A percentile compares a stretch with the other conserved stretches of the same genome.
These are phyloP conservation scores for Ophiorrhiza pumila DNA, from an alignment of 257 asterid species.

Conservation along the genomic window DNA sequence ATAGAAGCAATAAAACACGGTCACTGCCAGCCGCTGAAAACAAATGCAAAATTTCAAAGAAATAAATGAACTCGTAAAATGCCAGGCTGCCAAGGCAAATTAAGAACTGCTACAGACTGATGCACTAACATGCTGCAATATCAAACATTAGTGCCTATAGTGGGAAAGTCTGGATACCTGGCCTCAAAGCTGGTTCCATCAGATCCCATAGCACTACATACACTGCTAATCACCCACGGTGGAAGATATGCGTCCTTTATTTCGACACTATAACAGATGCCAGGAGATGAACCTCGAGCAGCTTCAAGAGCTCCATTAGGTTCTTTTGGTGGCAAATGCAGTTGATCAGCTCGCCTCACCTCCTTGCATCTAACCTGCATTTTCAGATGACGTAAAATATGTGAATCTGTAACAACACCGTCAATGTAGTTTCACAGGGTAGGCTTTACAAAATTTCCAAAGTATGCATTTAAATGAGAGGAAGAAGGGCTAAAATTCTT, in stretches of 20 bases:
- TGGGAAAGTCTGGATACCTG: conserved; percentile 44
- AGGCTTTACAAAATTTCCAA: not conserved
- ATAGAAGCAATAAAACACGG: not conserved
- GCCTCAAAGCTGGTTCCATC: conserved; percentile 65
- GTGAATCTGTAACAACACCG: conserved; percentile 1
- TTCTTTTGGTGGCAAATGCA: conserved; percentile 42
- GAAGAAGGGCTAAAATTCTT: not conserved
- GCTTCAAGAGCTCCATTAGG: conserved; percentile 34
- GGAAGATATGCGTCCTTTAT: conserved; percentile 71
- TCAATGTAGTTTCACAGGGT: not conserved
- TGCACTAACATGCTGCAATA: not conserved
- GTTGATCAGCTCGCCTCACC: conserved; percentile 60
- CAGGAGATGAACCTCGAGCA: conserved; percentile 43
- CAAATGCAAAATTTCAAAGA: not conserved
- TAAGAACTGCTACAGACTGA: conserved; percentile 9
- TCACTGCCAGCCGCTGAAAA: not conserved
- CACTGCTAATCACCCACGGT: conserved; percentile 76
- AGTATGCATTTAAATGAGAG: not conserved
- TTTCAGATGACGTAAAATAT: conserved; percentile 17
- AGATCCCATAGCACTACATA: conserved; percentile 62
- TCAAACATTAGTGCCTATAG: not conserved
- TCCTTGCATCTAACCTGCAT: conserved; percentile 86
- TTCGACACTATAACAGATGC: conserved; percentile 73
- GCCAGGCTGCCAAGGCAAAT: not conserved
- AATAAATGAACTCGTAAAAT: not conserved